Evolutionary conservation across 441 rosid species (phyloP).

Genomic region (Erodium moschatum): DNA sequence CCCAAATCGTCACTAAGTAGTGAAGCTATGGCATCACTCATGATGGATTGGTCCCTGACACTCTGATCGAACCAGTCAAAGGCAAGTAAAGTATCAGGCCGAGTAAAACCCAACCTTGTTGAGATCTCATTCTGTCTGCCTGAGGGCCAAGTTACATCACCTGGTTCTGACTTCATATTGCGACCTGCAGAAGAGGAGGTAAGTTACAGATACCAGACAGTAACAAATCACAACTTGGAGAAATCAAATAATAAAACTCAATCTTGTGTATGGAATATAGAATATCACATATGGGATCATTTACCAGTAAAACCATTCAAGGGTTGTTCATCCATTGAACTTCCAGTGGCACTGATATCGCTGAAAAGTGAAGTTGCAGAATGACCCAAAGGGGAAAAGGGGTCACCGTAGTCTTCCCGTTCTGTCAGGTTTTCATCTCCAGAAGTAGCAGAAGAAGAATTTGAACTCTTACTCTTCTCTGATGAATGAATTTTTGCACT

Average conservation of each 20-base stretch:
- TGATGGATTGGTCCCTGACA: conserved; percentile 42
- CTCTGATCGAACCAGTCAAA: conserved; percentile 70
- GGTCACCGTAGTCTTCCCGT: conserved; percentile 50
- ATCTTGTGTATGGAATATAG: neutral
- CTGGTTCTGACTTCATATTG: conserved; percentile 44
- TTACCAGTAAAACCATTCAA: conserved; percentile 35
- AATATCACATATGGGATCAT: neutral
- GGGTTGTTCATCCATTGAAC: conserved; percentile 57
- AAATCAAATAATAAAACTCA: too few relatives aligned
- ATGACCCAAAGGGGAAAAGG: conserved; percentile 51
- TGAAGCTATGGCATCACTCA: conserved; percentile 52
- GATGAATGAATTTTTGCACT: conserved; percentile 56
- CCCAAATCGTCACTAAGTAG: conserved; percentile 72
- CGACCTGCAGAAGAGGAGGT: conserved; percentile 23
- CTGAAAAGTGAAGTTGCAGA: conserved; percentile 56
- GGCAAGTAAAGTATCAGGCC: conserved; percentile 58
- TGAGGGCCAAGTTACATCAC: conserved; percentile 40
- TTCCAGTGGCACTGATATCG: conserved; percentile 47
- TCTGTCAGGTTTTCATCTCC: conserved; percentile 28
- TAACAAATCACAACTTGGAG: too few relatives aligned
- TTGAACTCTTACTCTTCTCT: conserved; percentile 42
- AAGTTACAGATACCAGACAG: neutral
- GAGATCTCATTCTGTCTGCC: conserved; percentile 35
- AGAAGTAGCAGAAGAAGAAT: conserved; percentile 50
- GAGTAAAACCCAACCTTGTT: conserved; percentile 29